phyloP scores from a whole-genome alignment of 768 basidiomycete species.

The Agrocybe pediades region DNA sequence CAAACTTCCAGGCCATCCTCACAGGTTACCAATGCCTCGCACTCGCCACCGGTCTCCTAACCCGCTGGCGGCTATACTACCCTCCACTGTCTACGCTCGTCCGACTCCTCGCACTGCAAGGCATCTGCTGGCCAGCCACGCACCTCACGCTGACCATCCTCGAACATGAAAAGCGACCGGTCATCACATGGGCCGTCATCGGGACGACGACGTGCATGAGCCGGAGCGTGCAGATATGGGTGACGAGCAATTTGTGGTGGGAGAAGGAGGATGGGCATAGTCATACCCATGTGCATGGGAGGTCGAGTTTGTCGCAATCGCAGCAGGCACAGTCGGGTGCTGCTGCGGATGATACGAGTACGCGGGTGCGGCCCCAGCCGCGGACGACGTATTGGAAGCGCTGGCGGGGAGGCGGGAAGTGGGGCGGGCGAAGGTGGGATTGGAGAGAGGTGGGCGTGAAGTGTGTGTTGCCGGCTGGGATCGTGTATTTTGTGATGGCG shows the following conservation, averaged over 20 bases:
- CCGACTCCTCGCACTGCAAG: slow-evolving; percentile 88
- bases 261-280: slow-evolving; percentile 29
- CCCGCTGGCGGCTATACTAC: slow-evolving; percentile 92
- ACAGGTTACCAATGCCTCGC: slow-evolving; percentile 90
- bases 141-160: slow-evolving; percentile 80
- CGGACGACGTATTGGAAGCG: slow-evolving; percentile 33
- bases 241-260: slow-evolving; percentile 85
- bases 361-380: neutral
- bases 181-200: slow-evolving; percentile 88
- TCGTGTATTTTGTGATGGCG: slow-evolving; percentile 79
- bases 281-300: neutral
- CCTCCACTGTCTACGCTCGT: slow-evolving; percentile 86
- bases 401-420: slow-evolving; percentile 47
- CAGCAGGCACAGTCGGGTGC: neutral
- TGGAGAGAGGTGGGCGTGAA: slow-evolving; percentile 71
- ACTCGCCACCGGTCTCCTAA: slow-evolving; percentile 86
- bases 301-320: neutral
- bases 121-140: slow-evolving; percentile 96
- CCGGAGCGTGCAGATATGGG: slow-evolving; percentile 91
- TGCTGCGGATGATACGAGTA: neutral
- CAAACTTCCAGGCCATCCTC: slow-evolving; percentile 47
- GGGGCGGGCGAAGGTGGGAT: slow-evolving; percentile 75
- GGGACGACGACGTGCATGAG: slow-evolving; percentile 86
- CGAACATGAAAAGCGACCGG: slow-evolving; percentile 68
- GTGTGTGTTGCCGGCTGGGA: slow-evolving; percentile 73